Conservation (phyloP, 208 protist species). For the Wallacemonas rigidus region DNA sequence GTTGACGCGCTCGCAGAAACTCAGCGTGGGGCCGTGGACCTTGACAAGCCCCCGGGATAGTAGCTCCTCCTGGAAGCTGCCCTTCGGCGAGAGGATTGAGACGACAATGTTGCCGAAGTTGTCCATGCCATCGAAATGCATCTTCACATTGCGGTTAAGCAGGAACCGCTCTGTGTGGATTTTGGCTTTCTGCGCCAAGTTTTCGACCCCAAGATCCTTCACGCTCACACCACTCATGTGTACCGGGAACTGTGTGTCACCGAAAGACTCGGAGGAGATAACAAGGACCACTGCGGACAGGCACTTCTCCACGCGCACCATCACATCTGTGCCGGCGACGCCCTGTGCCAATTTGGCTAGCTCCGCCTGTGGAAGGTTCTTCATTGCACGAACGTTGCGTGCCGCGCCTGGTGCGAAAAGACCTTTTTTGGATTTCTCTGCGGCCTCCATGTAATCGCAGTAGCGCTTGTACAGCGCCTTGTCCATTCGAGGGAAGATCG, state of each 20-base stretch:
- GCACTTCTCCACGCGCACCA: conserved; percentile 80
- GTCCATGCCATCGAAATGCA: conserved; percentile 79
- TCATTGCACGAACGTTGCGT: conserved; percentile 64
- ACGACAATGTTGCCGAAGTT: conserved; percentile 76
- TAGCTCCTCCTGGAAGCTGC: conserved; percentile 86
- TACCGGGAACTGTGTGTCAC: conserved; percentile 61
- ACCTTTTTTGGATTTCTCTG: conserved; percentile 59
- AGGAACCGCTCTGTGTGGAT: conserved; percentile 80
- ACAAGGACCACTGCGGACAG: conserved; percentile 60
- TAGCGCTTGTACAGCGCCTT: conserved; percentile 74
- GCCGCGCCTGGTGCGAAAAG: conserved; percentile 63
- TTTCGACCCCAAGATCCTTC: conserved; percentile 51
- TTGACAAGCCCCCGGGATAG: conserved; percentile 77
- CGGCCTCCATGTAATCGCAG: conserved; percentile 46
- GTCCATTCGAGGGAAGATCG: conserved; percentile 59
- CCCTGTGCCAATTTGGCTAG: conserved; percentile 35
- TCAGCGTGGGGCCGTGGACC: conserved; percentile 61
- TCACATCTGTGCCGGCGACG: conserved; percentile 59
- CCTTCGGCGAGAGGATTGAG: conserved; percentile 80
- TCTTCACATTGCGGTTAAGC: conserved; percentile 82
- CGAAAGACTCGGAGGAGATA: conserved; percentile 51
- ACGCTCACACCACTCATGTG: conserved; percentile 81
- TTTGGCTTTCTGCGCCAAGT: conserved; percentile 47
- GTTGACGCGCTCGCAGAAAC: conserved; percentile 38
- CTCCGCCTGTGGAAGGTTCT: conserved; percentile 50